These are phyloP conservation scores for Plasmopara halstedii DNA, from an alignment of 352 stramenopile genomes.

Conservation along the genomic window DNA sequence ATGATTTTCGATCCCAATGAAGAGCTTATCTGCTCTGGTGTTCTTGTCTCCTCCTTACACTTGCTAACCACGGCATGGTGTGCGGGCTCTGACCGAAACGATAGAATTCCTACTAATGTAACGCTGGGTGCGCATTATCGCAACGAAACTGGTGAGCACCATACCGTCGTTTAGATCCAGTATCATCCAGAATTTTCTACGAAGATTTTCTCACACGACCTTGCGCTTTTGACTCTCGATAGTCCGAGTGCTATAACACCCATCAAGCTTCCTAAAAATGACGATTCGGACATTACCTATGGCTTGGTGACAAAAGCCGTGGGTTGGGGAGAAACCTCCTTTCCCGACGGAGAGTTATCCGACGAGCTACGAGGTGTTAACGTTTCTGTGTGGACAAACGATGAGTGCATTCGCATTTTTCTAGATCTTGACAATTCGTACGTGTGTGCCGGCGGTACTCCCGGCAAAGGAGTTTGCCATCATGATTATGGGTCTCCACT, in stretches of 20 bases:
- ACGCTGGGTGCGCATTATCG: neutral
- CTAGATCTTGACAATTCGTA: slow-evolving; percentile 19
- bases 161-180: too few relatives aligned
- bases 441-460: slow-evolving; percentile 32
- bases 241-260: slow-evolving; percentile 22
- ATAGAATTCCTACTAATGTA: neutral
- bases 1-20: neutral
- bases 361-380: slow-evolving; percentile 22
- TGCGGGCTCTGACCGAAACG: neutral
- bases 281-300: slow-evolving; percentile 16
- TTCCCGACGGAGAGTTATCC: slow-evolving; percentile 10
- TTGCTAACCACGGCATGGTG: too few relatives aligned
- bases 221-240: slow-evolving; percentile 7
- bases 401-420: slow-evolving; percentile 18
- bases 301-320: slow-evolving; percentile 20
- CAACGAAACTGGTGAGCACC: too few relatives aligned
- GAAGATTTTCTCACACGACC: neutral
- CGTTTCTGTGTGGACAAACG: slow-evolving; percentile 25
- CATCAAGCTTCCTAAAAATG: slow-evolving; percentile 18
- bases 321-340: slow-evolving; percentile 23
- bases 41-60: too few relatives aligned
- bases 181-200: neutral
- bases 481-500: slow-evolving; percentile 44
- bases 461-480: slow-evolving; percentile 32
- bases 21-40: too few relatives aligned